Conservation (phyloP, 2,329 filamentous ascomycete species). For the Albophoma yamanashiensis region DNA sequence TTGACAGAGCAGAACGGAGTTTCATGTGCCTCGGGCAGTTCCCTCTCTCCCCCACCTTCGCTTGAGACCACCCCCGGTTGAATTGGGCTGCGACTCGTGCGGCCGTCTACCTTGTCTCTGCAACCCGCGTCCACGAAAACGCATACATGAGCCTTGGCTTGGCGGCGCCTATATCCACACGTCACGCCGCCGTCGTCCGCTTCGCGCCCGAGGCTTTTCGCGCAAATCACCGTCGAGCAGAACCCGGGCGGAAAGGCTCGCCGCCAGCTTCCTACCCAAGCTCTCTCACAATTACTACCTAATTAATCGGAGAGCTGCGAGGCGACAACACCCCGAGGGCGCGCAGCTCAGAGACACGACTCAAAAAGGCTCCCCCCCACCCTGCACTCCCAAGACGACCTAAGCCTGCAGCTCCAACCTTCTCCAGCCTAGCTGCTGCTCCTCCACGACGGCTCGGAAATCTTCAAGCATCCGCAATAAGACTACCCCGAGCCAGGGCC, state of each 20-base stretch:
- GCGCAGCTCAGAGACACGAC: not conserved
- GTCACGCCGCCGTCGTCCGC: not conserved
- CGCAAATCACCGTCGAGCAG: not conserved
- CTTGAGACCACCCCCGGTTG: not conserved
- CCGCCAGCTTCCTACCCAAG: not conserved
- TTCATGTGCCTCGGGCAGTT: not conserved
- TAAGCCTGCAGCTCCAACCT: slow-evolving; percentile 3
- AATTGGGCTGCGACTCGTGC: not conserved
- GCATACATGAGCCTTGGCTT: not conserved
- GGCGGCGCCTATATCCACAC: not conserved
- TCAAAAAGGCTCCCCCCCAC: slow-evolving; percentile 2
- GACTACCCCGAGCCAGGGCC: not conserved
- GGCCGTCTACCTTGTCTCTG: not conserved
- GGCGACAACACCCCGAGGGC: not conserved
- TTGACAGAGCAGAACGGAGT: not conserved
- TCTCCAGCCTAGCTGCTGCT: slow-evolving; percentile 1
- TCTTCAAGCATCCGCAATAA: not conserved
- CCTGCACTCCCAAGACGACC: not conserved
- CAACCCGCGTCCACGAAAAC: not conserved
- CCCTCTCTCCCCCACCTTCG: not conserved
- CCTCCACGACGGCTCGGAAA: not conserved
- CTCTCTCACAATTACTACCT: not conserved
- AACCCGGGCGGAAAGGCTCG: not conserved
- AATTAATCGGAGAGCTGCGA: not conserved
- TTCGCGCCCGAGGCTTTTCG: not conserved